Evolutionary conservation across 306 rosid genomes (phyloP).

Genomic region (Notholithocarpus densiflorus): DNA sequence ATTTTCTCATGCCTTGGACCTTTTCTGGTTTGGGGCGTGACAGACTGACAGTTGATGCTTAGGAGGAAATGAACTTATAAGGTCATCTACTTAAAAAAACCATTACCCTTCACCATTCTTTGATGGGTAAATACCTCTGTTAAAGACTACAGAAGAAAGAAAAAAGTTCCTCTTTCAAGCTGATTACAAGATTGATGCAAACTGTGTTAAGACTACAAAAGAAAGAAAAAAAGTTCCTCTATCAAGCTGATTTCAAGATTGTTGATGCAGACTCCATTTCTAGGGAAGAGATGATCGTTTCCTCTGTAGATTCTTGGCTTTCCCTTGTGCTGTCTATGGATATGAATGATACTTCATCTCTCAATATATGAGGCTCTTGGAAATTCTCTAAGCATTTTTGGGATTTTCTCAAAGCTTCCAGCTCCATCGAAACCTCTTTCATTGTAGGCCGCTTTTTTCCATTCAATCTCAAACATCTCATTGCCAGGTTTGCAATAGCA

Average conservation of each 20-base stretch:
- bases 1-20: no score
- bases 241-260: no score
- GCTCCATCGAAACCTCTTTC: conserved; percentile 21
- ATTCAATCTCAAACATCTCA: conserved; percentile 24
- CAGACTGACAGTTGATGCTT: no score
- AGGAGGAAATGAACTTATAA: no score
- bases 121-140: no score
- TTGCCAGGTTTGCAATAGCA: conserved; percentile 13
- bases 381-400: background rate
- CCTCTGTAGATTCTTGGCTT: background rate
- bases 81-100: no score
- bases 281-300: background rate
- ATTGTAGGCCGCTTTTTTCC: conserved; percentile 33
- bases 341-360: background rate
- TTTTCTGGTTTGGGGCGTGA: no score
- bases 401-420: conserved; percentile 19
- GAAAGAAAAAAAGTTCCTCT: no score
- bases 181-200: background rate
- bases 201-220: background rate
- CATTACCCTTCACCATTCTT: no score
- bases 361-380: background rate
- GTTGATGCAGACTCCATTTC: background rate
- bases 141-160: no score
- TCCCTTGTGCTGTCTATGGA: background rate
- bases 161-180: no score